Base-by-base conservation (phyloP, 768 basidiomycete genomes). In the Tubosaeta sp. region DNA sequence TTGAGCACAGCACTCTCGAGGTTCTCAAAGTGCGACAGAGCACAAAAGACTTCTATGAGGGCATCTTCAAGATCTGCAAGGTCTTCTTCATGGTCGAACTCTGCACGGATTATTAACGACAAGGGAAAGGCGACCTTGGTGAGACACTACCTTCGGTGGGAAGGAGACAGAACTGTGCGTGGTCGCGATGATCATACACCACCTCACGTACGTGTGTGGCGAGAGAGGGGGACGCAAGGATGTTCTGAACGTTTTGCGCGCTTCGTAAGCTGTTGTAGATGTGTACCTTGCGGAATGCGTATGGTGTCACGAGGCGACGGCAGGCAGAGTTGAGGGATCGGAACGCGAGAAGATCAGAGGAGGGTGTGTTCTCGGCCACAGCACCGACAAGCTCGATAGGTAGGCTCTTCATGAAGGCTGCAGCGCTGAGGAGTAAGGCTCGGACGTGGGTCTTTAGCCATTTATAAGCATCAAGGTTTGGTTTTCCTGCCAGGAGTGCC, bases 31-130 rank as follows among this genome's bases (percentile, higher is more conserved):
- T 34, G 34, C 1, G 60, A 17, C 1, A 68, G 53, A 6, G 59
- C 31, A 29, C 59, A 61, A 14, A 68, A 61, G 1, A 60, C 52
- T 22, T 68, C 67, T 17, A 58, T 63, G 31, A 68, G 60, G 13
- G 35, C 56, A 1, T 68, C 67, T 33, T 68, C 67, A 5, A 68
- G 68, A 4, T 70, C 68, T 5, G 64, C 64, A 1, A 70, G 61
- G 35, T 68, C 67, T 16, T 60, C 48, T 50, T 62, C 62, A 8
- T 68, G 66, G 16, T 57, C 62, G 10, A 14, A 4, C 25, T 37
- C 64, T 70, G 43, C 0, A 14, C 42, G 46, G 26, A 1, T 22
- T 26, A 4, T 62, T 16, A 56, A 46, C 35, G 13, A 0, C 2
- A 0, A 9, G 1, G 10, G 16, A 26, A 11, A 27, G 25, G 17